Percentiles rank a stretch among this genome's conserved stretches.
phyloP scores from a whole-genome alignment of 768 basidiomycete genomes.

The Ramaria sp. region DNA sequence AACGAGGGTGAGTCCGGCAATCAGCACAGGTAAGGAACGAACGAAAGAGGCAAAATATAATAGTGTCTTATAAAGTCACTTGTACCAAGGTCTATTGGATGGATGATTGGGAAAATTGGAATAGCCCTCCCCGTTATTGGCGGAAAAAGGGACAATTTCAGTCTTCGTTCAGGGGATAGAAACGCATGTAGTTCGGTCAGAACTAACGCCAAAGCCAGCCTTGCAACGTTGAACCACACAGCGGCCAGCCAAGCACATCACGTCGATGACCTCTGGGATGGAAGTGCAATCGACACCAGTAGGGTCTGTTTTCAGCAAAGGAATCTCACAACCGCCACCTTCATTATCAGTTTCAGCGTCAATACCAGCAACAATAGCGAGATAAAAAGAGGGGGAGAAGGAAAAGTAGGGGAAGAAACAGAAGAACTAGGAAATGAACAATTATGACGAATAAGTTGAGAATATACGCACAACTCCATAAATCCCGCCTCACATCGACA shows the following conservation, averaged over 20 bases:
- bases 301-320: constrained; percentile 17
- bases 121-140: background rate
- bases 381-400: background rate
- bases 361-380: background rate
- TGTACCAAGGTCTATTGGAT: too few relatives aligned
- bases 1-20: too few relatives aligned
- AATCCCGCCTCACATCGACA: constrained; percentile 32
- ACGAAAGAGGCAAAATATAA: too few relatives aligned
- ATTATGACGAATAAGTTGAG: too few relatives aligned
- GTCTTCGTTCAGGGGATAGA: background rate
- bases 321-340: constrained; percentile 39
- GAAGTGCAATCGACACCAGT: constrained; percentile 37
- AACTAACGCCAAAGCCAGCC: constrained; percentile 22
- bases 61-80: too few relatives aligned
- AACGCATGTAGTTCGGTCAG: background rate
- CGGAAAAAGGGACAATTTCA: background rate
- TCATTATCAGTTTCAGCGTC: background rate
- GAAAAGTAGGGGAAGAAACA: too few relatives aligned
- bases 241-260: constrained; percentile 32
- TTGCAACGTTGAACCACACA: constrained; percentile 36
- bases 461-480: constrained; percentile 39
- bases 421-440: too few relatives aligned
- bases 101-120: too few relatives aligned
- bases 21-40: too few relatives aligned
- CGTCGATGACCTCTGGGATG: constrained; percentile 35